These are phyloP conservation scores for Coemansia sp. DNA, from an alignment of 371 early-diverging fungal genomes.

Conservation along the genomic window DNA sequence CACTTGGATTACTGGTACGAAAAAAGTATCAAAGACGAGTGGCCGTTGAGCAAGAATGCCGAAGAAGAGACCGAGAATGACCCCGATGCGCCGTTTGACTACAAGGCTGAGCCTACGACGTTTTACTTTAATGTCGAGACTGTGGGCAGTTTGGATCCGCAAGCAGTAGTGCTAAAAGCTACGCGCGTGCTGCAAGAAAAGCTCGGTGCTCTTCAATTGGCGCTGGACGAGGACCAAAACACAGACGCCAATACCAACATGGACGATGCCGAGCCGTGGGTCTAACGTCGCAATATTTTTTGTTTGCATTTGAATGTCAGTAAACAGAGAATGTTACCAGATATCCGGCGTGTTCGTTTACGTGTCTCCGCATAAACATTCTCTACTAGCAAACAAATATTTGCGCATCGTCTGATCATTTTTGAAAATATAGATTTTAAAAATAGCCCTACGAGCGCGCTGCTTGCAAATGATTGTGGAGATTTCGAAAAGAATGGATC, in stretches of 20 bases:
- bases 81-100: slow-evolving; percentile 68
- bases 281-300: slow-evolving; percentile 6
- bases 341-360: neutral
- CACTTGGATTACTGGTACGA: slow-evolving; percentile 98
- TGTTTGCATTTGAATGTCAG: neutral
- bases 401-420: no score
- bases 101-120: slow-evolving; percentile 54
- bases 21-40: slow-evolving; percentile 79
- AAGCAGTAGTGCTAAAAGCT: slow-evolving; percentile 80
- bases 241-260: slow-evolving; percentile 26
- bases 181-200: slow-evolving; percentile 82
- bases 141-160: slow-evolving; percentile 85
- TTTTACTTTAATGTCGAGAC: slow-evolving; percentile 92
- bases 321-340: slow-evolving; percentile 1
- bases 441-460: no score
- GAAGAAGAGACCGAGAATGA: slow-evolving; percentile 57
- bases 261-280: slow-evolving; percentile 49
- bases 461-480: neutral
- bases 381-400: no score
- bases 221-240: slow-evolving; percentile 59
- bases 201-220: slow-evolving; percentile 74
- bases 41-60: slow-evolving; percentile 83
- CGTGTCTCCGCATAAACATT: neutral
- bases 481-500: slow-evolving; percentile 3
- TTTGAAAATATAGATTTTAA: no score